Base-by-base conservation (phyloP, 192 early-diverging fungal genomes). In the Linnemannia schmuckeri region DNA sequence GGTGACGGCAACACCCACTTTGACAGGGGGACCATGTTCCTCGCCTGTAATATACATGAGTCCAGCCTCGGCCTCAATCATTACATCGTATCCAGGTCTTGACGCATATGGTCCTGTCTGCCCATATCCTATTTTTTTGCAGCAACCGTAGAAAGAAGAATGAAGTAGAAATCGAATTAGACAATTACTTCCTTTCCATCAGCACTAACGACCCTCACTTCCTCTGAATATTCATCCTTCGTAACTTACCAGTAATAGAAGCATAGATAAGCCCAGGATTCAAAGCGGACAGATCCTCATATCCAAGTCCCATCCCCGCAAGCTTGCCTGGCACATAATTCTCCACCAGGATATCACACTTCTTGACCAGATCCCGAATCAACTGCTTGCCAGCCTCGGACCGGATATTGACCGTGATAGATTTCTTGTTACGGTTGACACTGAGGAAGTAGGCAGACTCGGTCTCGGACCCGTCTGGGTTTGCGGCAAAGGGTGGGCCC, bases 31-130 rank as follows among this genome's bases (percentile, higher is more conserved):
- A 0, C 97, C 95, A 81, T 93, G 87, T 35, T 91, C 91, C 79
- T 98, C 97, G 22, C 97, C 98, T 7, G 98, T 99, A 49, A 99
- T 99, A 83, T 97, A 94, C 97, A 99, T 99, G 40, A 99, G 75
- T 27, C 98, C 98, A 27, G 96, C 97, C 83, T 98, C 96, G 10
- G 94, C 96, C 88, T 97, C 95, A 49, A 95, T 93, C 80, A 96
- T 95, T 47, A 96, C 96, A 92, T 98, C 98, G 82, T 99, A 98
- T 9, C 98, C 98, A 9, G 97, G 92, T 70, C 92, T 75, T n/a
- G 91, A 76, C 8, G 94, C 89, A 80, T 95, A 98, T 20, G 98
- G 97, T 0, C 98, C 98, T 0, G 93, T 94, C 38, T 95, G 94
- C 0, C 98, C 98, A 86, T 99, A 99, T 4, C 97, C 96, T 90